Evolutionary conservation across 2,329 filamentous ascomycete genomes (phyloP).

Genomic region (Ceratocystis huliohia): DNA sequence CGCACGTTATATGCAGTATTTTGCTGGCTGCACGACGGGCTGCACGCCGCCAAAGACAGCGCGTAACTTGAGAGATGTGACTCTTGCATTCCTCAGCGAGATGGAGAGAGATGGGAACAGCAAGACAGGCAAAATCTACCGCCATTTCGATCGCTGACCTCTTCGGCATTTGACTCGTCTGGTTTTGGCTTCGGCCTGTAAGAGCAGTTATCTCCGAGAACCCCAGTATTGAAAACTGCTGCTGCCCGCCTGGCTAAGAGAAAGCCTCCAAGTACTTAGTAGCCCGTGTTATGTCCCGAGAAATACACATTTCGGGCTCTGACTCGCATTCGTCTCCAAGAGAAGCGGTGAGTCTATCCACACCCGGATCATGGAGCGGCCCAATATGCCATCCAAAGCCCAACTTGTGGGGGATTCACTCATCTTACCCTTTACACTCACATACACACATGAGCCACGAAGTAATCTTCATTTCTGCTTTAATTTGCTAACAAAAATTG

Average conservation of each 20-base stretch:
- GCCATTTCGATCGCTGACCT: too few relatives aligned
- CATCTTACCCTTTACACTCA: neutral
- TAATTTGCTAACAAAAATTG: neutral
- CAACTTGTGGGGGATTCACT: neutral
- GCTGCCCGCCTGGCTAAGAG: too few relatives aligned
- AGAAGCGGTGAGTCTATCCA: neutral
- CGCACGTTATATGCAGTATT: neutral
- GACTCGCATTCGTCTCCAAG: neutral
- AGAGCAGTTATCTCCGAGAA: too few relatives aligned
- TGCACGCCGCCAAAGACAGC: slow-evolving; percentile 5
- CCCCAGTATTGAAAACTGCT: too few relatives aligned
- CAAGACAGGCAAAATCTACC: too few relatives aligned
- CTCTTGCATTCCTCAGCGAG: neutral
- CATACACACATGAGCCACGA: neutral
- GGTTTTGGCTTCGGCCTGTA: too few relatives aligned
- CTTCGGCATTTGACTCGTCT: too few relatives aligned
- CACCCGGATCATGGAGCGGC: neutral
- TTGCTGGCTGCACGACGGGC: slow-evolving; percentile 4
- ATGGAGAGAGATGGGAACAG: too few relatives aligned
- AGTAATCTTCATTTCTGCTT: neutral
- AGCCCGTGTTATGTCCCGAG: too few relatives aligned
- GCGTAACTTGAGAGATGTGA: neutral
- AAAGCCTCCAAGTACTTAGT: too few relatives aligned
- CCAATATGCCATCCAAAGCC: neutral
- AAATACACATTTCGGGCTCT: too few relatives aligned